phyloP scores from a whole-genome alignment of 306 rosid genomes.

The Trifolium pratense region DNA sequence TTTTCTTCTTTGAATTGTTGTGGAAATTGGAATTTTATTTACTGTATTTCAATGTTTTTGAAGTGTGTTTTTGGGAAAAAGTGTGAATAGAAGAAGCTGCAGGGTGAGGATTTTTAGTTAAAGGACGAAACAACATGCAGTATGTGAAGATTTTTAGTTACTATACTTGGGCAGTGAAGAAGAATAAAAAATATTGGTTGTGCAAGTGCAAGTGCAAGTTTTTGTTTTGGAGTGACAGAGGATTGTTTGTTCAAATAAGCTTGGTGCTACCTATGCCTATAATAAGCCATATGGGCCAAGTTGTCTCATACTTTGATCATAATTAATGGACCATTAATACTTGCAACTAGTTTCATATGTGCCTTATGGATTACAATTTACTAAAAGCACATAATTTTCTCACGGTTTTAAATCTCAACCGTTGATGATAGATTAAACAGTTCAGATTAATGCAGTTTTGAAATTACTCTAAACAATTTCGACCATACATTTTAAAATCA shows the following conservation, averaged over 20 bases:
- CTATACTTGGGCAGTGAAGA: slow-evolving; percentile 14
- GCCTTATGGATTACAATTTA: too few relatives aligned
- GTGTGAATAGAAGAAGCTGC: slow-evolving; percentile 23
- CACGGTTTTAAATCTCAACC: too few relatives aligned
- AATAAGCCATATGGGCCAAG: background rate
- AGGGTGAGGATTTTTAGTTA: slow-evolving; percentile 42
- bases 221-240: background rate
- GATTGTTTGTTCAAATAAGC: background rate
- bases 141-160: slow-evolving; percentile 14
- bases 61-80: slow-evolving; percentile 16
- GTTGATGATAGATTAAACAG: too few relatives aligned
- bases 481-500: too few relatives aligned
- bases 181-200: background rate
- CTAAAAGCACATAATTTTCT: too few relatives aligned
- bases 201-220: slow-evolving; percentile 13
- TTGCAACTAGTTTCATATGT: background rate
- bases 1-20: slow-evolving; percentile 32
- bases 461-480: too few relatives aligned
- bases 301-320: background rate
- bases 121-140: slow-evolving; percentile 34
- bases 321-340: background rate
- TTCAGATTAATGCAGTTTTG: too few relatives aligned
- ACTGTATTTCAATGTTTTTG: background rate
- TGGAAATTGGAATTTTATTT: background rate
- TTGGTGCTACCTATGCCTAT: slow-evolving; percentile 3